Evolutionary conservation across 768 basidiomycete species (phyloP).

Genomic region (Dendrothele bispora): DNA sequence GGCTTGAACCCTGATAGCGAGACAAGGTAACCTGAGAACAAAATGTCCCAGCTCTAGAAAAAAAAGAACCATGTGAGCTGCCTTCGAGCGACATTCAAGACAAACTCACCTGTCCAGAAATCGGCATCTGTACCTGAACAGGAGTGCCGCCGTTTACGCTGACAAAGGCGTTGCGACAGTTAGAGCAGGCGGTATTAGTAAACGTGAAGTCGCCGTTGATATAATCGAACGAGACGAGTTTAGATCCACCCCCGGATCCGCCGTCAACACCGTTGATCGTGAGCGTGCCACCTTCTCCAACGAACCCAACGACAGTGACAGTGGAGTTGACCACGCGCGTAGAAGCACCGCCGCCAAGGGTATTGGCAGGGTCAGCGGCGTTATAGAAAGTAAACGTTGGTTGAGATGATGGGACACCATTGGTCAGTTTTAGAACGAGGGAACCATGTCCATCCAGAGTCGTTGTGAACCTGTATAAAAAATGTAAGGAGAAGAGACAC

Average conservation of each 20-base stretch:
- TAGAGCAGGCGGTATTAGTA: conserved; percentile 45
- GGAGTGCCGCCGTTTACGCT: conserved; percentile 45
- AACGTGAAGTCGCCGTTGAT: conserved; percentile 46
- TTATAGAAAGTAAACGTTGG: conserved; percentile 15
- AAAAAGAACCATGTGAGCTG: neutral
- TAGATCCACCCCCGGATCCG: conserved; percentile 39
- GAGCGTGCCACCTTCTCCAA: conserved; percentile 42
- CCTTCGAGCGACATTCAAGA: neutral
- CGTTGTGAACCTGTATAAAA: conserved; percentile 29
- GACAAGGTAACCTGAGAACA: conserved; percentile 39
- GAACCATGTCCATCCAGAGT: conserved; percentile 16
- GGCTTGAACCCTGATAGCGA: conserved; percentile 42
- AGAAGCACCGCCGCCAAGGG: conserved; percentile 18
- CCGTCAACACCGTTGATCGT: conserved; percentile 43
- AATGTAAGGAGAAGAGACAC: neutral
- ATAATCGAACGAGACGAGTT: conserved; percentile 44
- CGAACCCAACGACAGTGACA: conserved; percentile 17
- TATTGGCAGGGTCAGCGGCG: conserved; percentile 12
- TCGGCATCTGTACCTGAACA: conserved; percentile 45
- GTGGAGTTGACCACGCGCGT: conserved; percentile 14
- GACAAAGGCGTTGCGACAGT: conserved; percentile 46
- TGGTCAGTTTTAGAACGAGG: conserved; percentile 17
- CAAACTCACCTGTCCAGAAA: conserved; percentile 43
- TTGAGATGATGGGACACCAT: conserved; percentile 6
- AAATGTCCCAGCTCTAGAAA: conserved; percentile 45